Base-by-base conservation (phyloP, 1,284 basidiomycete genomes). In the Trametes versicolor region DNA sequence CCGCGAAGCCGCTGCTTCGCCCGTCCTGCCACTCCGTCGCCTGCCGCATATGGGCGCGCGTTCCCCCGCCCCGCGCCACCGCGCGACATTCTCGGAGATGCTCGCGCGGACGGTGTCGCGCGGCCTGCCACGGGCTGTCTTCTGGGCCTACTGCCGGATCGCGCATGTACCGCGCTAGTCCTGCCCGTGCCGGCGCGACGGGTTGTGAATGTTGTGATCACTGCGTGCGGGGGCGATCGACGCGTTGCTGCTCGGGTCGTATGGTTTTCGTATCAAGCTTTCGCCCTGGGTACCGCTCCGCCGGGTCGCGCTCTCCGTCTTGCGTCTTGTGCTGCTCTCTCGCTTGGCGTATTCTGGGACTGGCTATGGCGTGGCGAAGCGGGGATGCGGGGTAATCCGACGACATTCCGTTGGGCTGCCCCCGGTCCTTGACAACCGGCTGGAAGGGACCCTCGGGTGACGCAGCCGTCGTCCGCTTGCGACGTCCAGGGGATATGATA, bases 51-150 rank as follows among this genome's bases (percentile, higher is more conserved):
- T 47, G 55, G 54, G 43, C 49, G 59, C 54, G 58, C 59, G 59
- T 60, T 65, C 59, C 63, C 50, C 64, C 60, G 64, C 59, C 36
- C 29, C 27, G 55, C 59, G 49, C 61, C 61, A 57, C 61, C n/a
- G 25, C 61, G 61, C 61, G 54, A 54, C 57, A 52, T 57, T 49
- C 54, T 62, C 61, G 61, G 61, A 51, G 61, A 51, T 57, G 53
- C 7, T 32, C 27, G 17, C 51, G n/a, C 52, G 45, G 52, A 27
- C 25, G 29, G 15, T 47, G 19, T 60, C 21, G 48, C 43, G 12
- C 55, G 17, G 15, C 32, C 55, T 25, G 29, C 32, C 34, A 10
- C 17, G 43, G 5, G 13, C 9, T 43, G 41, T 43, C 25, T 41
- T 9, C 53, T 19, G 15, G 37, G 15, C 23, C 15, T 5, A 19